Evolutionary conservation across 148 eudicot genomes (phyloP).

Genomic region (Polygonum maritimum): DNA sequence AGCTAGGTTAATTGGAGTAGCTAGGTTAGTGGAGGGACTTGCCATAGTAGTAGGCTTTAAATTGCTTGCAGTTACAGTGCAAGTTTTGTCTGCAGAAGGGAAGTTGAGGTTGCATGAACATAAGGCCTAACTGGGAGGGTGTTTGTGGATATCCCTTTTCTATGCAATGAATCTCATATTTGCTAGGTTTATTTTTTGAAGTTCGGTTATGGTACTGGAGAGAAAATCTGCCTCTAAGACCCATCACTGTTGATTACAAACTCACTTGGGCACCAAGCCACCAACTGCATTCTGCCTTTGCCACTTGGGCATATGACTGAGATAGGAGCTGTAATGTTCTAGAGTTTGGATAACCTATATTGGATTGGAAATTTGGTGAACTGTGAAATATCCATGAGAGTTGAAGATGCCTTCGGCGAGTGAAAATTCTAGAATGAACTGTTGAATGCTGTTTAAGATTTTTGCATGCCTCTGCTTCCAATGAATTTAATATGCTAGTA

Average conservation of each 20-base stretch:
- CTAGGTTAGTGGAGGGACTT: neutral
- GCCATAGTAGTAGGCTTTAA: neutral
- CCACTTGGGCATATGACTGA: neutral
- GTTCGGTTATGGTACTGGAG: neutral
- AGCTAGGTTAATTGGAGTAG: neutral
- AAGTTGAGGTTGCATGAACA: neutral
- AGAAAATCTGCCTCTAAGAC: neutral
- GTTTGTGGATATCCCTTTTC: neutral
- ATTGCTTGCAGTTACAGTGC: neutral
- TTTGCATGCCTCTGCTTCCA: neutral
- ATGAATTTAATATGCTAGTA: neutral
- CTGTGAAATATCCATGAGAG: neutral
- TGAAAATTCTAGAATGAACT: neutral
- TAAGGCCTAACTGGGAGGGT: neutral
- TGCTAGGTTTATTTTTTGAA: neutral
- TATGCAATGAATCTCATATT: neutral
- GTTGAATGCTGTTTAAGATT: neutral
- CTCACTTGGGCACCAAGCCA: neutral
- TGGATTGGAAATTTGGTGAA: neutral
- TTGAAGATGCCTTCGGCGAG: neutral
- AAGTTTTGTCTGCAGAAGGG: neutral
- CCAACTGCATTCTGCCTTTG: neutral
- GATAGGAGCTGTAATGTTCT: neutral
- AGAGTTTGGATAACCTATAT: neutral
- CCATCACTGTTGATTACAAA: neutral